A percentile compares a stretch with the other conserved stretches of the same genome.
Conservation (phyloP, 2,329 filamentous ascomycete genomes). For the Colletotrichum lindemuthianum region DNA sequence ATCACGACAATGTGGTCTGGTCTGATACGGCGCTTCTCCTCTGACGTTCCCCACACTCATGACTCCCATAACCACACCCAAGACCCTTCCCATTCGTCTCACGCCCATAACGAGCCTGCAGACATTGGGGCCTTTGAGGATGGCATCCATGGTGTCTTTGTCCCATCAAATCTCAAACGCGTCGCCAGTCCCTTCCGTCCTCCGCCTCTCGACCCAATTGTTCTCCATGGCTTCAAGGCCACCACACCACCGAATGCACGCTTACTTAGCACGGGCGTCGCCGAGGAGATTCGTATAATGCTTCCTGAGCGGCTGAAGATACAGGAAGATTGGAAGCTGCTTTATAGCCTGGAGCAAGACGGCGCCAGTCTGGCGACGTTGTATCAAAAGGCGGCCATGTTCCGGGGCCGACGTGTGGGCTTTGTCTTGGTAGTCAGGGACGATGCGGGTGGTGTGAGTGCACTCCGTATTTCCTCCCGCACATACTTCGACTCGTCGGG, state of each 20-base stretch:
- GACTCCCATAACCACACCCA: slow-evolving; percentile 39
- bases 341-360: slow-evolving; percentile 92
- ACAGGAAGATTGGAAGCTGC: slow-evolving; percentile 84
- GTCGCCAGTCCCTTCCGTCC: slow-evolving; percentile 84
- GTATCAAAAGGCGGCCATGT: slow-evolving; percentile 80
- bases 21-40: slow-evolving; percentile 74
- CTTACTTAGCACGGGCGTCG: slow-evolving; percentile 77
- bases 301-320: slow-evolving; percentile 88
- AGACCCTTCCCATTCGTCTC: slow-evolving; percentile 38
- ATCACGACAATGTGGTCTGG: slow-evolving; percentile 64
- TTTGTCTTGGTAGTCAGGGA: slow-evolving; percentile 92
- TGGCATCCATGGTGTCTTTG: slow-evolving; percentile 68
- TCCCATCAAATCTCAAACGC: slow-evolving; percentile 63
- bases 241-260: slow-evolving; percentile 69
- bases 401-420: slow-evolving; percentile 76
- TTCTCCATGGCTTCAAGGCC: slow-evolving; percentile 72
- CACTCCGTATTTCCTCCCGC: background rate
- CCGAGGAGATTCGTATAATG: slow-evolving; percentile 92
- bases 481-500: background rate
- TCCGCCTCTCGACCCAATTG: slow-evolving; percentile 85
- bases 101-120: slow-evolving; percentile 39
- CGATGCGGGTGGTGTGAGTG: slow-evolving; percentile 74
- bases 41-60: slow-evolving; percentile 49
- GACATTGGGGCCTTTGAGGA: slow-evolving; percentile 45
- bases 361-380: slow-evolving; percentile 88